phyloP scores from a whole-genome alignment of 208 protist genomes.

The Crithidia bombi region DNA sequence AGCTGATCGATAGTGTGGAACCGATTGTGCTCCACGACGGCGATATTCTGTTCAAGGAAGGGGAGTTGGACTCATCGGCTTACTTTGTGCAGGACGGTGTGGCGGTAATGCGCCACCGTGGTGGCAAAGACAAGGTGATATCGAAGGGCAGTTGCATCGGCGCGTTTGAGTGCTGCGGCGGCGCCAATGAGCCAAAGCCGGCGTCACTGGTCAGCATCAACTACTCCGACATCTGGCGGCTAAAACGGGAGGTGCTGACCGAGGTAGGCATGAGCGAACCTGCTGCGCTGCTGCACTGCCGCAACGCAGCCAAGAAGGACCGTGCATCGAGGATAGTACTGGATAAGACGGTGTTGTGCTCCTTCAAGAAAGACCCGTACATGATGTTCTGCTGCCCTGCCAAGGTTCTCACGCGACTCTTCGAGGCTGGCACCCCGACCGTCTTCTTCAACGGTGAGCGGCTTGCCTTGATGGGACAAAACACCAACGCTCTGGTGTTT shows the following conservation, averaged over 20 bases:
- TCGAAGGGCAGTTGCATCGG: conserved; percentile 78
- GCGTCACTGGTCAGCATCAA: conserved; percentile 79
- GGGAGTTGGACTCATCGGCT: conserved; percentile 72
- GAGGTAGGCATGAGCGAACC: conserved; percentile 90
- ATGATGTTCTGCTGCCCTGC: conserved; percentile 62
- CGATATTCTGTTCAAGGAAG: conserved; percentile 65
- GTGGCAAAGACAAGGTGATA: conserved; percentile 40
- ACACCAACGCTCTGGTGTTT: conserved; percentile 60
- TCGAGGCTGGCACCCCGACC: conserved; percentile 57
- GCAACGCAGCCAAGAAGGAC: conserved; percentile 64
- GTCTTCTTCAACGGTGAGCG: conserved; percentile 85
- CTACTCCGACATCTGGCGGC: conserved; percentile 89
- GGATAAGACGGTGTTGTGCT: conserved; percentile 30
- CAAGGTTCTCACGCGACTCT: conserved; percentile 50
- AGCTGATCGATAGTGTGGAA: conserved; percentile 71
- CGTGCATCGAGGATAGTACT: conserved; percentile 63
- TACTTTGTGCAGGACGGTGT: conserved; percentile 90
- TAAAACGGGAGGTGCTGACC: conserved; percentile 71
- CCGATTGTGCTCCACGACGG: conserved; percentile 87
- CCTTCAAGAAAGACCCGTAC: conserved; percentile 69
- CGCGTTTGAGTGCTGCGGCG: conserved; percentile 89
- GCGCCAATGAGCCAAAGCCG: conserved; percentile 81
- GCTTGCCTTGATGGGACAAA: conserved; percentile 71
- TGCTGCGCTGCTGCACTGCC: conserved; percentile 79
- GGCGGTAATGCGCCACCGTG: conserved; percentile 51